phyloP scores from a whole-genome alignment of 177 flowering plant genomes.

The Tripterygium wilfordii region DNA sequence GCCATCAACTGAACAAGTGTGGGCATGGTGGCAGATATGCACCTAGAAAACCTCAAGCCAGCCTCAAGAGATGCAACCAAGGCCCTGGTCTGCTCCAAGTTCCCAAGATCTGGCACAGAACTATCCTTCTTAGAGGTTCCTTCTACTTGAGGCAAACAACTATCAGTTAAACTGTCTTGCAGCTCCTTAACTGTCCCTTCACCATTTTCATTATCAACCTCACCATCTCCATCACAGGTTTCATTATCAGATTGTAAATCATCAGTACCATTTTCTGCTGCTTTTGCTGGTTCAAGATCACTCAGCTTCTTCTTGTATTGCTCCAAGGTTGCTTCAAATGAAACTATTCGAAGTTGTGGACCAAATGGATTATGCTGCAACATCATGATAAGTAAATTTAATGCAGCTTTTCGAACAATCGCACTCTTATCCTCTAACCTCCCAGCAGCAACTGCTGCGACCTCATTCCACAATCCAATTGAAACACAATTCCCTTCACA shows the following conservation, averaged over 20 bases:
- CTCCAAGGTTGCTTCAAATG: constrained; percentile 88
- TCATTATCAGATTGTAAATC: constrained; percentile 37
- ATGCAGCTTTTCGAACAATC: constrained; percentile 87
- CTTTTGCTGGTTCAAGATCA: constrained; percentile 46
- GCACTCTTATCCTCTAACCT: constrained; percentile 96
- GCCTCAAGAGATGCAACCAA: constrained; percentile 98
- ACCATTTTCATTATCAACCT: constrained; percentile 28
- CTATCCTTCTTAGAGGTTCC: constrained; percentile 28
- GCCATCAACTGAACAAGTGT: constrained; percentile 96
- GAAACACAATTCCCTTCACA: constrained; percentile 91
- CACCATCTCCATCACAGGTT: constrained; percentile 36
- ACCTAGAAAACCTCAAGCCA: constrained; percentile 80
- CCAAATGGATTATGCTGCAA: constrained; percentile 98
- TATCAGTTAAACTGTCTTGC: constrained; percentile 65
- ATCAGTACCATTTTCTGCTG: constrained; percentile 32
- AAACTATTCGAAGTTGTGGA: constrained; percentile 78
- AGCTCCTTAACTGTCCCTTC: constrained; percentile 22
- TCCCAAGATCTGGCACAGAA: constrained; percentile 75
- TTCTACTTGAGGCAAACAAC: constrained; percentile 47
- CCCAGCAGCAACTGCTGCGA: constrained; percentile 83
- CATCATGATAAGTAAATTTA: constrained; percentile 88
- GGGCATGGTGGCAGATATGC: constrained; percentile 76
- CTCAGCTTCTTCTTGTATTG: constrained; percentile 72
- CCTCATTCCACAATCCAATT: constrained; percentile 96
- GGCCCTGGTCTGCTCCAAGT: constrained; percentile 86